Conservation (phyloP, 441 rosid genomes). For the Pelargonium cotyledonis region DNA sequence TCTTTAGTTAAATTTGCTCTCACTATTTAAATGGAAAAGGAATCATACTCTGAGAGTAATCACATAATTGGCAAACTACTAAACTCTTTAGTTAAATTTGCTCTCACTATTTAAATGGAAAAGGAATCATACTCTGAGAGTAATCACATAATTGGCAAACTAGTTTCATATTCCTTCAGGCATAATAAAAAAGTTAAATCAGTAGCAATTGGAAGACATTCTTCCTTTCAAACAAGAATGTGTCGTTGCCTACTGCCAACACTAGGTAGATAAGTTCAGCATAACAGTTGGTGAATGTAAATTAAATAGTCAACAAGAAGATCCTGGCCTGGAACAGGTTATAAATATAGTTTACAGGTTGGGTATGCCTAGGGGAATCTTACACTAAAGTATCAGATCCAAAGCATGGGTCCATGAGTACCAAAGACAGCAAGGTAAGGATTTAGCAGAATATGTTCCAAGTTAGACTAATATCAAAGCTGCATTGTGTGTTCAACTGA, state of each 20-base stretch:
- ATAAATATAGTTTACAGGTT: neutral
- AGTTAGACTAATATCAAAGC: slow-evolving; percentile 4
- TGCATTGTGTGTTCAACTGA: neutral
- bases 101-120: neutral
- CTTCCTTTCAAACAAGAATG: neutral
- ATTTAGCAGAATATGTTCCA: neutral
- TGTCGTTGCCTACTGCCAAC: neutral
- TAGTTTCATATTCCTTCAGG: neutral
- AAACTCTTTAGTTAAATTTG: neutral
- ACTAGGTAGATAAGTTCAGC: neutral
- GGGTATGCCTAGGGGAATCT: neutral
- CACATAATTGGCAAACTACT: neutral
- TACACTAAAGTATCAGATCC: neutral
- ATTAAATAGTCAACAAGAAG: neutral
- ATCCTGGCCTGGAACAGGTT: neutral
- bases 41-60: neutral
- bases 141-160: neutral
- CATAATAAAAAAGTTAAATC: neutral
- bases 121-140: neutral
- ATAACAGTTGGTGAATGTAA: neutral
- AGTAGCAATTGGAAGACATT: neutral
- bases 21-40: neutral
- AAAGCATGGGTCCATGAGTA: neutral
- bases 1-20: neutral
- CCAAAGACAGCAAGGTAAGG: neutral